Percentiles rank a stretch among this genome's conserved stretches.
phyloP scores from a whole-genome alignment of 2,329 filamentous ascomycete species.

The Neonectria neomacrospora region DNA sequence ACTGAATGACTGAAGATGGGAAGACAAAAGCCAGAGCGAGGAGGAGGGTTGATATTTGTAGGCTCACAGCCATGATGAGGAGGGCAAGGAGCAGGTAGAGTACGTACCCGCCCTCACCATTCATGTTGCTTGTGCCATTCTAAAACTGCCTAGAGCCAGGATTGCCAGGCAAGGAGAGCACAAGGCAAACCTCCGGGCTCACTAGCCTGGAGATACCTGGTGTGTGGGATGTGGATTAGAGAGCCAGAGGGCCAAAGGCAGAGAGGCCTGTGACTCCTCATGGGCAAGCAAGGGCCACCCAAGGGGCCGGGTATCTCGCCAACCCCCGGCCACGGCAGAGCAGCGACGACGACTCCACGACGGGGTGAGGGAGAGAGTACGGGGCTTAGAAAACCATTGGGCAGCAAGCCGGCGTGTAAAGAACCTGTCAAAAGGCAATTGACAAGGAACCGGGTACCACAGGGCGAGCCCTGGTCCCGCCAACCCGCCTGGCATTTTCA shows the following conservation, averaged over 20 bases:
- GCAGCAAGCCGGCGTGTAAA: slow-evolving; percentile 33
- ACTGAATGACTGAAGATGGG: slow-evolving; percentile 13
- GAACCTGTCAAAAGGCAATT: slow-evolving; percentile 4
- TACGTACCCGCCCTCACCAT: slow-evolving; percentile 15
- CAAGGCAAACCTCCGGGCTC: slow-evolving; percentile 34
- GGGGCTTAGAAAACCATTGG: slow-evolving; percentile 41
- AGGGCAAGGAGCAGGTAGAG: slow-evolving; percentile 1
- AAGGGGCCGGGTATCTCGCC: slow-evolving; percentile 30
- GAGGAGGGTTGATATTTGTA: slow-evolving; percentile 16
- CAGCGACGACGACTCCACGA: slow-evolving; percentile 24
- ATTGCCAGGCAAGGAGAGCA: slow-evolving; percentile 29
- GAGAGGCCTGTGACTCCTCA: slow-evolving; percentile 27
- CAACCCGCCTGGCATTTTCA: slow-evolving; percentile 11
- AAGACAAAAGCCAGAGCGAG: neutral
- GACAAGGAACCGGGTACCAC: neutral
- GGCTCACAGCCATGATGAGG: slow-evolving; percentile 5
- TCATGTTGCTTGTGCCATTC: neutral
- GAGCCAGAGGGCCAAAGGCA: neutral
- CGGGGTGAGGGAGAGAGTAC: slow-evolving; percentile 22
- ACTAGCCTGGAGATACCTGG: neutral
- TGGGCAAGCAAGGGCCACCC: slow-evolving; percentile 33
- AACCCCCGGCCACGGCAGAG: slow-evolving; percentile 34
- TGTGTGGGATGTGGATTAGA: slow-evolving; percentile 1
- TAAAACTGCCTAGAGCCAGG: slow-evolving; percentile 37
- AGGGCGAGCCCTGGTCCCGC: neutral